Evolutionary conservation across 768 basidiomycete species (phyloP).

Genomic region (Mycena olivaceomarginata): DNA sequence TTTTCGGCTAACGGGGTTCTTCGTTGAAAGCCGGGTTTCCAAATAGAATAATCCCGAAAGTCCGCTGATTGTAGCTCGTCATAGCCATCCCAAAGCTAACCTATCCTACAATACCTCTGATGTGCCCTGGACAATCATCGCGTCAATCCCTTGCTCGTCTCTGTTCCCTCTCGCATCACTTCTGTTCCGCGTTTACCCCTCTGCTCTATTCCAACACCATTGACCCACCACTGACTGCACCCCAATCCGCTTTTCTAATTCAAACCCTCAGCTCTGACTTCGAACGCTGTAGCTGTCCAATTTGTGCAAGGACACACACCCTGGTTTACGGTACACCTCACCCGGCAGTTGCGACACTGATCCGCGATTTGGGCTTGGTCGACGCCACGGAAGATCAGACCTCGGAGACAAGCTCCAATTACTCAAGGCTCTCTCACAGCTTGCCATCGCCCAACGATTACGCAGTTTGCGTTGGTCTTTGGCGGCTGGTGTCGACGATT

Average conservation of each 20-base stretch:
- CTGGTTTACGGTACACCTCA: background rate
- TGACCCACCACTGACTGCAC: constrained; percentile 10
- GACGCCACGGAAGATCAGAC: background rate
- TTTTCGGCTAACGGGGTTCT: no score
- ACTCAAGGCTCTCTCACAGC: background rate
- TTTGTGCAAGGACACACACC: background rate
- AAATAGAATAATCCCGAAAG: no score
- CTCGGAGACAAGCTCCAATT: background rate
- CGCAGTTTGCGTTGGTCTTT: constrained; percentile 23
- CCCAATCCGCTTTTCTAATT: constrained; percentile 17
- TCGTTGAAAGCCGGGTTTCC: no score
- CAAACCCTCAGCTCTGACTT: background rate
- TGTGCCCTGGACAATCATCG: constrained; percentile 25
- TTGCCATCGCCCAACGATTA: background rate
- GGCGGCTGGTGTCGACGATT: constrained; percentile 17
- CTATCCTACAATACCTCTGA: background rate
- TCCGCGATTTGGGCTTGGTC: background rate
- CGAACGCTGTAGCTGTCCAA: no score
- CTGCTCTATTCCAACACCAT: constrained; percentile 22
- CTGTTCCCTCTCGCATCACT: constrained; percentile 30
- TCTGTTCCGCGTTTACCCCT: background rate
- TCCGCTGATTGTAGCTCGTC: background rate
- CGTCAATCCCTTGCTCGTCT: constrained; percentile 18
- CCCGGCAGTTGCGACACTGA: background rate
- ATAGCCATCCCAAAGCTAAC: background rate